Evolutionary conservation across 1,139 yeast species (phyloP), one percentile per base, ranked within the genome.

Genomic region (Kodamaea alishanica): DNA sequence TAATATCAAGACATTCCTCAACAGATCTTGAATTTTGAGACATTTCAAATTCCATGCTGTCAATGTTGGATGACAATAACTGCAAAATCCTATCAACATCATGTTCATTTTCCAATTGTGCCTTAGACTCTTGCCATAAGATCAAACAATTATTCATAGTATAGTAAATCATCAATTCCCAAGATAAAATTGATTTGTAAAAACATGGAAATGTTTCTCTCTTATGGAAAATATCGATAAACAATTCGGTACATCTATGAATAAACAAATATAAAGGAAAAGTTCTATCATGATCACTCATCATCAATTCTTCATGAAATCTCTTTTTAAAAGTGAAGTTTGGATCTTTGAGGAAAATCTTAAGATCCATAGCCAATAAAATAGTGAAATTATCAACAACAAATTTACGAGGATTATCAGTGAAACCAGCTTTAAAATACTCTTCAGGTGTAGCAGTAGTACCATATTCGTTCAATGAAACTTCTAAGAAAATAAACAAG

Each of bases 61-160:
- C 58, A 15, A 67, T 51, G 41, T 61, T 61, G 32, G 66, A 58
- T 15, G 48, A 44, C 31, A 71, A 55, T 39, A 80, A 62, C 25
- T 67, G 64, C 39, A 71, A 53, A 26, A 81, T 67, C 38, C 73
- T 73, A 11, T 69, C 73, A 34, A 78, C 69, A 54, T 82, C 88
- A 4, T 58, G 63, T 1, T 56, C 48, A 35, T 58, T 59, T 30
- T 61, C 65, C 43, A 65, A 53, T 45, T 68, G 73, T 4, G 90
- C 85, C 33, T 70, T 68, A 1, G 94, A 79, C 38, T 74, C 79
- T 47, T 75, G 78, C 95, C 95, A 86, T 37, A 84, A 64, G 33
- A 75, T 70, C 49, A 84, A 65, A 48, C 82, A 73, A 48, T 76
- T 75, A 38, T 71, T 64, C 69, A 81, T 72, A 28, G 82, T 72